Percentiles rank a stretch among this genome's conserved stretches.
Conservation (phyloP, 2,329 filamentous ascomycete genomes). For the Diaporthe velutina region DNA sequence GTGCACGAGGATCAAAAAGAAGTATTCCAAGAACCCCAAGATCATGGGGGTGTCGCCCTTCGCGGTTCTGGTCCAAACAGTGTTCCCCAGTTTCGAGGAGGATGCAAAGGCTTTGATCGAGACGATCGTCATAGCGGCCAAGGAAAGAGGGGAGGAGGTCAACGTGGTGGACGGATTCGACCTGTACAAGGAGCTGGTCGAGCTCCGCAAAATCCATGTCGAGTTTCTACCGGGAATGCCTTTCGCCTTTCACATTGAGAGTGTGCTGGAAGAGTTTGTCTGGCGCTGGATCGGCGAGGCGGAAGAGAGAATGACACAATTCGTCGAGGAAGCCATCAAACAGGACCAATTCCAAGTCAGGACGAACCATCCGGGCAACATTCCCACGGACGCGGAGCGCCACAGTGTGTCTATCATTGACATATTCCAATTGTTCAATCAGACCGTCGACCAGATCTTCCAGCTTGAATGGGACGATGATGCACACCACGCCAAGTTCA, state of each 20-base stretch:
- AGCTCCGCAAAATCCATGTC: slow-evolving; percentile 84
- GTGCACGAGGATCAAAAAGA: slow-evolving; percentile 90
- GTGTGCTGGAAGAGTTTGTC: slow-evolving; percentile 88
- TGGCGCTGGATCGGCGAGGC: slow-evolving; percentile 94
- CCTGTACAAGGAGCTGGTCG: slow-evolving; percentile 88
- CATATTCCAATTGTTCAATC: slow-evolving; percentile 93
- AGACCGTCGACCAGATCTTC: slow-evolving; percentile 88
- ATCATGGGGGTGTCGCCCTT: slow-evolving; percentile 81
- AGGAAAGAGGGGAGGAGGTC: slow-evolving; percentile 79
- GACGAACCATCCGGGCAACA: slow-evolving; percentile 70
- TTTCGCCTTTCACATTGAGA: slow-evolving; percentile 91
- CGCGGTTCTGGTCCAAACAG: slow-evolving; percentile 82
- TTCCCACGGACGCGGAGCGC: slow-evolving; percentile 82
- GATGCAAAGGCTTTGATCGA: slow-evolving; percentile 89
- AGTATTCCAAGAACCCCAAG: slow-evolving; percentile 88
- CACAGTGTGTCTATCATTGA: slow-evolving; percentile 96
- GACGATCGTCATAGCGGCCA: slow-evolving; percentile 81
- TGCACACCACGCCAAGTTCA: slow-evolving; percentile 94
- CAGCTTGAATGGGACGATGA: slow-evolving; percentile 94
- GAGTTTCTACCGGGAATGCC: slow-evolving; percentile 78
- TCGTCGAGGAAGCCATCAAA: slow-evolving; percentile 91
- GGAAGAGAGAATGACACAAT: slow-evolving; percentile 82
- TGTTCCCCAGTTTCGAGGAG: slow-evolving; percentile 90
- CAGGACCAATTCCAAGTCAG: slow-evolving; percentile 89
- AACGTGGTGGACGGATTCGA: slow-evolving; percentile 94